Conservation (phyloP, 352 stramenopile genomes). For the Phytophthora pistaciae region DNA sequence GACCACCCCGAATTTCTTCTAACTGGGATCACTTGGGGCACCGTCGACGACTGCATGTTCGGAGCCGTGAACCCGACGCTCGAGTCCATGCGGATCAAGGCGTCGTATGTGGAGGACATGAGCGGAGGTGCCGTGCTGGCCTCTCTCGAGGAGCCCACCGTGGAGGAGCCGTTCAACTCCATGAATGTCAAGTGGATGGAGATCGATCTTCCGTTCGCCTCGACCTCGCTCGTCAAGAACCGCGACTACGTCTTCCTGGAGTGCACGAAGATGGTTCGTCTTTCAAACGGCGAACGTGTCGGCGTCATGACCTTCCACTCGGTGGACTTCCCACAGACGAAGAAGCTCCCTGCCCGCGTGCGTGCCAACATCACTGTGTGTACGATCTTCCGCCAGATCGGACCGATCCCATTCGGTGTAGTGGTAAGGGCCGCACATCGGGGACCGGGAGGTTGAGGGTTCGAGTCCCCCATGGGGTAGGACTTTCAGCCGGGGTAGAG, state of each 20-base stretch:
- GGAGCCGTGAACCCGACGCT: conserved; percentile 44
- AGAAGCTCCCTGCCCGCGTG: conserved; percentile 41
- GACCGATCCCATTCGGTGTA: too few species aligned
- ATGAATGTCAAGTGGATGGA: conserved; percentile 50
- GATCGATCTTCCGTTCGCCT: conserved; percentile 40
- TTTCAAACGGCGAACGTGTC: conserved; percentile 45
- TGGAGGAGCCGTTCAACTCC: conserved; percentile 55
- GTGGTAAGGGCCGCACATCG: too few species aligned
- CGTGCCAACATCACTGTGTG: conserved; percentile 63
- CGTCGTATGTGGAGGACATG: conserved; percentile 56
- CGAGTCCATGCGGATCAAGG: conserved; percentile 49
- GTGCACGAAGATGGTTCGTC: conserved; percentile 41
- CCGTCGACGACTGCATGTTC: conserved; percentile 56
- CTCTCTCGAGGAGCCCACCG: conserved; percentile 44
- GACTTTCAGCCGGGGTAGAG: too few species aligned
- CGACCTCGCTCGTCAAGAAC: conserved; percentile 38
- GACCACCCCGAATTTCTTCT: conserved; percentile 35
- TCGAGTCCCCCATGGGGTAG: too few species aligned
- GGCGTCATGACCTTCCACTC: conserved; percentile 65
- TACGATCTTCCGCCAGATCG: conserved; percentile 63
- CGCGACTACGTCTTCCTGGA: conserved; percentile 62
- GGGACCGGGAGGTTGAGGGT: too few species aligned
- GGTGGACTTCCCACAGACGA: conserved; percentile 47
- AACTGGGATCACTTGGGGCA: conserved; percentile 44
- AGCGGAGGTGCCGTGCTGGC: conserved; percentile 52